Conservation (phyloP, 257 asterid genomes). For the Petrea volubilis region DNA sequence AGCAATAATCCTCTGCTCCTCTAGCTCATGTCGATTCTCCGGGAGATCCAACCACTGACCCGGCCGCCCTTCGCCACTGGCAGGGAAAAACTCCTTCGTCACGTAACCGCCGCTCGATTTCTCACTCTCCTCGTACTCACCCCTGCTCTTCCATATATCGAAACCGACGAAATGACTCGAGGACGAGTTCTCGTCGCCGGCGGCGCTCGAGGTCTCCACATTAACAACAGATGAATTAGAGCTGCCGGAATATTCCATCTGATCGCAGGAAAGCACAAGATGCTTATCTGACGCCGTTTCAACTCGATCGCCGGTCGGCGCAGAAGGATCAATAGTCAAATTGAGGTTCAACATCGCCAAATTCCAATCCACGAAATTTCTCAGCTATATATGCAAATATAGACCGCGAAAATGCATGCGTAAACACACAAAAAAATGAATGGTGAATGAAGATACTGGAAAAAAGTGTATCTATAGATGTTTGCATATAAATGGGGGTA, state of each 20-base stretch:
- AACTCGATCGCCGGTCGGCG: constrained; percentile 41
- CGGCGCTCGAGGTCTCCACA: constrained; percentile 69
- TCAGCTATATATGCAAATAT: constrained; percentile 13
- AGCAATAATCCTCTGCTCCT: constrained; percentile 43
- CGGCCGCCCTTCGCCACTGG: constrained; percentile 27
- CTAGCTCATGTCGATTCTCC: constrained; percentile 40
- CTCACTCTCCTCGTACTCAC: constrained; percentile 46
- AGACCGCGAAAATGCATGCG: constrained; percentile 31
- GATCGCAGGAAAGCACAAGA: constrained; percentile 37
- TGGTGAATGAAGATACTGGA: constrained; percentile 31
- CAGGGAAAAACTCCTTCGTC: constrained; percentile 69
- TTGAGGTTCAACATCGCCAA: constrained; percentile 67
- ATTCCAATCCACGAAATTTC: constrained; percentile 1
- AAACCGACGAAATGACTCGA: constrained; percentile 51
- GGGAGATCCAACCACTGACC: constrained; percentile 49
- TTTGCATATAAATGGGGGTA: constrained; percentile 21
- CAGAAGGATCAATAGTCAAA: constrained; percentile 41
- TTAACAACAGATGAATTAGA: constrained; percentile 74
- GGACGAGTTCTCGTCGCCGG: constrained; percentile 72
- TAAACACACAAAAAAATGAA: too few relatives aligned
- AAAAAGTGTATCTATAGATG: constrained; percentile 26
- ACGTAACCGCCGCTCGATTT: constrained; percentile 46
- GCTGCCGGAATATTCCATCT: constrained; percentile 77
- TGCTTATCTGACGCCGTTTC: constrained; percentile 43
- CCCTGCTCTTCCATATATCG: constrained; percentile 56